A percentile compares a stretch with the other conserved stretches of the same genome.
Evolutionary conservation across 2,329 filamentous ascomycete species (phyloP).

Genomic region (Colletotrichum sp.): DNA sequence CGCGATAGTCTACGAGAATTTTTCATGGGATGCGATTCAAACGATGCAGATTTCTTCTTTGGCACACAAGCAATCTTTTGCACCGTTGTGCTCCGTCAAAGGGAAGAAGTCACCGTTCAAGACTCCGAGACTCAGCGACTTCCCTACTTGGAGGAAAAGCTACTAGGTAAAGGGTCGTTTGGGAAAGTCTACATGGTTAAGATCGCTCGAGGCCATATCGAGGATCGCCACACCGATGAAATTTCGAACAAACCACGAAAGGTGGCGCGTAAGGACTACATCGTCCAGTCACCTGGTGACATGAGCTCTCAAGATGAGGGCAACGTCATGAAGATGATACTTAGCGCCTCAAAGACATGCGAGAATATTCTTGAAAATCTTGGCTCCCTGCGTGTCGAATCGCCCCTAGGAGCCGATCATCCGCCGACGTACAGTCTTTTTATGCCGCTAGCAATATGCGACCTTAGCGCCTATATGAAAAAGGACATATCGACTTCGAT

Average conservation of each 20-base stretch:
- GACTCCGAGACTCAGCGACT: not conserved
- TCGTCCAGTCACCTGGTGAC: slow-evolving; percentile 23
- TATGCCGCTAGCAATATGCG: slow-evolving; percentile 42
- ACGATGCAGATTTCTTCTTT: not conserved
- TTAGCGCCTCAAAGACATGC: slow-evolving; percentile 31
- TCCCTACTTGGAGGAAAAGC: not conserved
- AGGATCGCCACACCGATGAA: slow-evolving; percentile 18
- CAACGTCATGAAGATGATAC: slow-evolving; percentile 37
- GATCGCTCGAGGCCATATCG: slow-evolving; percentile 39
- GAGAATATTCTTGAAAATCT: slow-evolving; percentile 40
- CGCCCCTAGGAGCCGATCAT: slow-evolving; percentile 5
- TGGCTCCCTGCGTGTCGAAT: slow-evolving; percentile 36
- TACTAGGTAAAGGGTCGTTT: slow-evolving; percentile 28
- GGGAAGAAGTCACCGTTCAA: not conserved
- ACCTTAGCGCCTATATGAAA: slow-evolving; percentile 40
- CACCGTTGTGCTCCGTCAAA: not conserved
- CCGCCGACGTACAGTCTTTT: slow-evolving; percentile 38
- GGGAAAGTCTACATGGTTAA: slow-evolving; percentile 32
- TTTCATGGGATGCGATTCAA: not conserved
- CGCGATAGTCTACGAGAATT: not conserved
- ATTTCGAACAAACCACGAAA: slow-evolving; percentile 22
- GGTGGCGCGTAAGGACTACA: slow-evolving; percentile 42
- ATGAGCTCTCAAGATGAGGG: slow-evolving; percentile 30
- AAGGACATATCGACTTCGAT: slow-evolving; percentile 21
- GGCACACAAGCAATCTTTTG: not conserved